phyloP scores from a whole-genome alignment of 768 basidiomycete species.

The Amanita molliuscula region DNA sequence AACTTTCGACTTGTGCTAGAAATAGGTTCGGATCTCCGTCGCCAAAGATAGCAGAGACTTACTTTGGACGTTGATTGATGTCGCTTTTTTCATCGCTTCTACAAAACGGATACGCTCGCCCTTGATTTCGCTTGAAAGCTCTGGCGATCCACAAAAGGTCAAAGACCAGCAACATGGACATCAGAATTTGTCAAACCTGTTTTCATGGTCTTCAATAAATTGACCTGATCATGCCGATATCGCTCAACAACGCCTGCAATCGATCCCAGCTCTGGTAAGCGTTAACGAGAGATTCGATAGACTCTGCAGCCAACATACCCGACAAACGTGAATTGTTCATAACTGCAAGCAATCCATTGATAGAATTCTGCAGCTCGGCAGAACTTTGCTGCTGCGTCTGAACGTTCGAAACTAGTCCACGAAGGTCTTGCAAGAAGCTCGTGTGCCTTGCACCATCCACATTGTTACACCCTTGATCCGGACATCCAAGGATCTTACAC shows the following conservation, averaged over 20 bases:
- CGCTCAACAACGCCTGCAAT: constrained; percentile 53
- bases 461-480: constrained; percentile 1
- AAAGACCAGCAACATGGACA: not conserved
- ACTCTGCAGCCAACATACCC: constrained; percentile 6
- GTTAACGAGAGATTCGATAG: not conserved
- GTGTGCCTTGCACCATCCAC: constrained; percentile 8
- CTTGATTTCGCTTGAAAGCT: constrained; percentile 74
- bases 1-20: constrained; percentile 76
- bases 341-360: constrained; percentile 25
- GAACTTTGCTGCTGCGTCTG: constrained; percentile 25
- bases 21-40: not conserved
- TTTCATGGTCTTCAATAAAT: constrained; percentile 54
- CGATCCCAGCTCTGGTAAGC: constrained; percentile 38
- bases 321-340: constrained; percentile 14
- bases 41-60: constrained; percentile 10
- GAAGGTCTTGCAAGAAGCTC: constrained; percentile 26
- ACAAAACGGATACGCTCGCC: constrained; percentile 82
- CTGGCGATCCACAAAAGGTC: constrained; percentile 22
- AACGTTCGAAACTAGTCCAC: constrained; percentile 22
- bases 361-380: constrained; percentile 26
- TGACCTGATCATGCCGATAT: constrained; percentile 66
- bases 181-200: constrained; percentile 30
- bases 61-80: constrained; percentile 80
- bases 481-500: constrained; percentile 39
- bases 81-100: constrained; percentile 93